Conservation (phyloP, 2,329 filamentous ascomycete genomes). For the Incumbomyces lentus region DNA sequence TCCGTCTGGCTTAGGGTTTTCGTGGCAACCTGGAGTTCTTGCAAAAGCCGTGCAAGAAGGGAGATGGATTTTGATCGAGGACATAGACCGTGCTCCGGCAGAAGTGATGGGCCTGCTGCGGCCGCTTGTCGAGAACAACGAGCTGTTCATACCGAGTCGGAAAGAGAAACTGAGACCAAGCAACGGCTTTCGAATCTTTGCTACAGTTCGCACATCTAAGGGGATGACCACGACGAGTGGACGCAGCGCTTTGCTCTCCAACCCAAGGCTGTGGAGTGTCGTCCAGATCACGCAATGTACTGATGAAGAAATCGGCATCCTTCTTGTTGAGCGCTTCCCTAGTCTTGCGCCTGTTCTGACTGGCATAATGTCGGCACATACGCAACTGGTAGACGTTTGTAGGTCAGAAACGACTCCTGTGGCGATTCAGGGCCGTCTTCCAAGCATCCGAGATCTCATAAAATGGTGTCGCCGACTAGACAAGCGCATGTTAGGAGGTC, state of each 20-base stretch:
- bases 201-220: slow-evolving; percentile 66
- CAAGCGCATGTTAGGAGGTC: slow-evolving; percentile 46
- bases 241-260: slow-evolving; percentile 28
- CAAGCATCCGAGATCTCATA: slow-evolving; percentile 67
- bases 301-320: slow-evolving; percentile 59
- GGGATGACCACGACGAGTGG: slow-evolving; percentile 61
- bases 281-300: slow-evolving; percentile 59
- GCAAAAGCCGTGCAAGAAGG: slow-evolving; percentile 91
- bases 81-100: slow-evolving; percentile 85
- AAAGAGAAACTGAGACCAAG: slow-evolving; percentile 77
- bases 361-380: slow-evolving; percentile 48
- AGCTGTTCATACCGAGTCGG: slow-evolving; percentile 78
- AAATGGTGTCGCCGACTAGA: slow-evolving; percentile 81
- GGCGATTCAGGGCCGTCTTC: slow-evolving; percentile 40
- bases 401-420: slow-evolving; percentile 10
- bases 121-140: slow-evolving; percentile 83
- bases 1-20: slow-evolving; percentile 75
- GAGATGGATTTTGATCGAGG: slow-evolving; percentile 93
- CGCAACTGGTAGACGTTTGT: slow-evolving; percentile 31
- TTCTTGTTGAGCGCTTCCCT: slow-evolving; percentile 63
- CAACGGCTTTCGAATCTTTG: slow-evolving; percentile 79
- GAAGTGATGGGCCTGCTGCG: slow-evolving; percentile 90
- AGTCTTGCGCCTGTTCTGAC: slow-evolving; percentile 49
- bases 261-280: slow-evolving; percentile 64
- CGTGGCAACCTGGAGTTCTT: slow-evolving; percentile 83